phyloP scores from a whole-genome alignment of 2,329 filamentous ascomycete species.

The Fusarium illudens region DNA sequence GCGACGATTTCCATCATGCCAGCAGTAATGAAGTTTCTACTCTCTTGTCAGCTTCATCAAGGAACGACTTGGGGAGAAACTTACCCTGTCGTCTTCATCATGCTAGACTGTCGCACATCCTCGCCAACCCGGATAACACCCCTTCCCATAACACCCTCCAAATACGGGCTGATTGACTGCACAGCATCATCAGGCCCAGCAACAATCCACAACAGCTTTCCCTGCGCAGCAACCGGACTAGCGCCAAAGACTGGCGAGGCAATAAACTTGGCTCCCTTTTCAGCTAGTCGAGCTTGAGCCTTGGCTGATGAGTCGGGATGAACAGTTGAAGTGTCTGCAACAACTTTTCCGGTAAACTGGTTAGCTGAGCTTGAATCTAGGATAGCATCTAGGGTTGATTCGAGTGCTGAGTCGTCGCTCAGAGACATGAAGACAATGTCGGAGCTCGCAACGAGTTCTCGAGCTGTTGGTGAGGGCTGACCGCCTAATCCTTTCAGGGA shows the following conservation, averaged over 20 bases:
- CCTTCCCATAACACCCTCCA: slow-evolving; percentile 54
- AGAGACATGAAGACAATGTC: slow-evolving; percentile 53
- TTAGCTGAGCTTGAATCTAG: slow-evolving; percentile 18
- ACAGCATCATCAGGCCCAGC: slow-evolving; percentile 52
- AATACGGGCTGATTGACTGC: slow-evolving; percentile 47
- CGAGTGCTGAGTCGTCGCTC: slow-evolving; percentile 53
- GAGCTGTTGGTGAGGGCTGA: slow-evolving; percentile 28
- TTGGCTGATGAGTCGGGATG: slow-evolving; percentile 53
- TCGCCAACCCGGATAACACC: slow-evolving; percentile 53
- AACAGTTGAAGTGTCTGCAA: slow-evolving; percentile 61
- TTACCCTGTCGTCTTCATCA: slow-evolving; percentile 59
- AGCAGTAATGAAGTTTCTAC: slow-evolving; percentile 58
- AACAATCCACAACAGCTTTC: slow-evolving; percentile 56
- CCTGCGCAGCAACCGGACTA: slow-evolving; percentile 56
- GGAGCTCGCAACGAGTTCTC: slow-evolving; percentile 41
- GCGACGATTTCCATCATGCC: slow-evolving; percentile 59
- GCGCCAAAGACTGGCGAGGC: slow-evolving; percentile 61
- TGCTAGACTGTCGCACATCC: slow-evolving; percentile 53
- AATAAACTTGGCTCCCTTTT: slow-evolving; percentile 49
- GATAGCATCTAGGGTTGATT: slow-evolving; percentile 46
- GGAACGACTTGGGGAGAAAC: background rate
- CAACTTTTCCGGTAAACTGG: slow-evolving; percentile 49
- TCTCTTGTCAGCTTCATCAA: background rate
- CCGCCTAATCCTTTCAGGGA: slow-evolving; percentile 43
- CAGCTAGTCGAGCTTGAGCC: slow-evolving; percentile 41